Evolutionary conservation across 768 basidiomycete species (phyloP).

Genomic region (Trichaptum fuscoviolaceum): DNA sequence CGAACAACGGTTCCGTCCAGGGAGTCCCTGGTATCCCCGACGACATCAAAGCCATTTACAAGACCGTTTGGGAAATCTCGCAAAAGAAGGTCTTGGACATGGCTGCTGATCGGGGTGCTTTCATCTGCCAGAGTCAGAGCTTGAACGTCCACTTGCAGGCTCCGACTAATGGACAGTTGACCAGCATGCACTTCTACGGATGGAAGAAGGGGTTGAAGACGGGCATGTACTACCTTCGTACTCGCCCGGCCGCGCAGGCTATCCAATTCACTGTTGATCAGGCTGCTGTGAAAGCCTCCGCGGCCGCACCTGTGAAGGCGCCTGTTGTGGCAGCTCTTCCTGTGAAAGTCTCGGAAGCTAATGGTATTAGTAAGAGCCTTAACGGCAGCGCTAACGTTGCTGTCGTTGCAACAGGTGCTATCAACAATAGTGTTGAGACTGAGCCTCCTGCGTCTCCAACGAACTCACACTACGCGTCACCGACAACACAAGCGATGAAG

Average conservation of each 20-base stretch:
- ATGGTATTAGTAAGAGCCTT: neutral
- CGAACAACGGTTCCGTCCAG: slow-evolving; percentile 86
- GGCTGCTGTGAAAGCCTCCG: slow-evolving; percentile 10
- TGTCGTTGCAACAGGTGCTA: neutral
- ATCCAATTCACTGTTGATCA: slow-evolving; percentile 98
- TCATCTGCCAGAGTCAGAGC: slow-evolving; percentile 94
- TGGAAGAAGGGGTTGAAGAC: slow-evolving; percentile 99
- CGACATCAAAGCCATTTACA: slow-evolving; percentile 96
- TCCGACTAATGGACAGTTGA: slow-evolving; percentile 88
- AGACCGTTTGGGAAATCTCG: slow-evolving; percentile 99
- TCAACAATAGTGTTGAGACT: neutral
- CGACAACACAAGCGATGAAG: neutral
- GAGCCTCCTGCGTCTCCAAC: slow-evolving; percentile 14
- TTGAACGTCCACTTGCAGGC: slow-evolving; percentile 90
- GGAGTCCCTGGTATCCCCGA: slow-evolving; percentile 85
- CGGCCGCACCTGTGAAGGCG: slow-evolving; percentile 9
- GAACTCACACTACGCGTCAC: slow-evolving; percentile 1
- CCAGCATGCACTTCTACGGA: slow-evolving; percentile 98
- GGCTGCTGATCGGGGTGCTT: slow-evolving; percentile 97
- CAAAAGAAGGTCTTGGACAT: slow-evolving; percentile 99
- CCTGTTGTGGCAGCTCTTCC: neutral
- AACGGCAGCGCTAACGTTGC: neutral
- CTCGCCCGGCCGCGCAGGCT: slow-evolving; percentile 89
- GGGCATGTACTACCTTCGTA: slow-evolving; percentile 97
- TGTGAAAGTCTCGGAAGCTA: neutral